Percentiles rank a stretch among this genome's conserved stretches.
Conservation (phyloP, 2,329 filamentous ascomycete genomes). For the Zymoseptoria passerinii region DNA sequence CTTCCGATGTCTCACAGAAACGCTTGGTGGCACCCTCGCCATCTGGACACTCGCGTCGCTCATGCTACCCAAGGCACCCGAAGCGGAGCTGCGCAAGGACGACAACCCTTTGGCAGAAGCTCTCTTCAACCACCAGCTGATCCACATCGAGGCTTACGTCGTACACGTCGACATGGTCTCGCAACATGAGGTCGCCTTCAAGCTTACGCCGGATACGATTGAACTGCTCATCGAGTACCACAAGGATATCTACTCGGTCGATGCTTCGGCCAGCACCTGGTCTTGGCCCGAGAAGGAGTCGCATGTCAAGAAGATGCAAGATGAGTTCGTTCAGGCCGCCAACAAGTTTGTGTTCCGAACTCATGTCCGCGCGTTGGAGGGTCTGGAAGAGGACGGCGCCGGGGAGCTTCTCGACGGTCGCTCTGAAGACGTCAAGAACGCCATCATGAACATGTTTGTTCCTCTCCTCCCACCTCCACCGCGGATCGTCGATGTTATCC, state of each 20-base stretch:
- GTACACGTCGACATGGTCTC: slow-evolving; percentile 99
- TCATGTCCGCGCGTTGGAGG: slow-evolving; percentile 80
- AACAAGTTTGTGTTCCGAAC: slow-evolving; percentile 97
- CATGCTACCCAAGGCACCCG: slow-evolving; percentile 84
- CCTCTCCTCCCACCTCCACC: slow-evolving; percentile 81
- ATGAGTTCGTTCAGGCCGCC: slow-evolving; percentile 90
- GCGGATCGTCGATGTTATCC: slow-evolving; percentile 79
- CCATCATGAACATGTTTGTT: slow-evolving; percentile 74
- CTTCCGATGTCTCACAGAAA: slow-evolving; percentile 90
- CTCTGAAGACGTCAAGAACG: slow-evolving; percentile 86
- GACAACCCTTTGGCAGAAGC: slow-evolving; percentile 75
- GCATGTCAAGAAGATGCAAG: slow-evolving; percentile 93
- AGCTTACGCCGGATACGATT: slow-evolving; percentile 91
- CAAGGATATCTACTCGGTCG: slow-evolving; percentile 87
- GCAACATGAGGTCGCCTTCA: slow-evolving; percentile 95
- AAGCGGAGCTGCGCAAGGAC: slow-evolving; percentile 75
- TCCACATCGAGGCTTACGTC: slow-evolving; percentile 94
- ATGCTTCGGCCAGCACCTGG: slow-evolving; percentile 81
- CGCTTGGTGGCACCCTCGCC: slow-evolving; percentile 76
- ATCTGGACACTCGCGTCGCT: slow-evolving; percentile 92
- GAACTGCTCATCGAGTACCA: slow-evolving; percentile 90
- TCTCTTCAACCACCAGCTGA: slow-evolving; percentile 83
- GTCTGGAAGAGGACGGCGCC: slow-evolving; percentile 89
- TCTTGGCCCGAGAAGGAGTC: slow-evolving; percentile 95
- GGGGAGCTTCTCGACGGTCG: slow-evolving; percentile 87